Percentiles rank a stretch among this genome's conserved stretches.
Evolutionary conservation across 2,329 filamentous ascomycete species (phyloP).

Genomic region (Colletotrichum higginsianum): DNA sequence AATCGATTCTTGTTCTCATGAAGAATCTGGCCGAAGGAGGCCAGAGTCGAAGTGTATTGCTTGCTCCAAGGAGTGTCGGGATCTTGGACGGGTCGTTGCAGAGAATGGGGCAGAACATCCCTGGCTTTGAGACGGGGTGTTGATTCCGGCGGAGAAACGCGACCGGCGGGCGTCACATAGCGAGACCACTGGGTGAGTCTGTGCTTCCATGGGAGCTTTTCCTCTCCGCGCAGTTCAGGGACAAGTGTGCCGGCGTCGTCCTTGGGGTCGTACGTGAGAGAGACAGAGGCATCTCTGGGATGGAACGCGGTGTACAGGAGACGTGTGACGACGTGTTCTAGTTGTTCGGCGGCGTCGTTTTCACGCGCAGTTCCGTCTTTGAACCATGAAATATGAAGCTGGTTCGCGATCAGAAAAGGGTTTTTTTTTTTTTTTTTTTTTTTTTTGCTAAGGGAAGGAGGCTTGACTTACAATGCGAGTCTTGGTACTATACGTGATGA

Average conservation of each 20-base stretch:
- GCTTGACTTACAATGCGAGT: neutral
- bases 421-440: too few relatives aligned
- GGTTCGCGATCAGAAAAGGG: conserved; percentile 5
- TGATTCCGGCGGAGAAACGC: neutral
- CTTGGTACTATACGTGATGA: conserved; percentile 11
- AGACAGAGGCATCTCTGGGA: conserved; percentile 1
- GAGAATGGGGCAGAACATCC: conserved; percentile 9
- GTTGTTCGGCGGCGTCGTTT: conserved; percentile 28
- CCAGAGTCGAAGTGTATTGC: conserved; percentile 50
- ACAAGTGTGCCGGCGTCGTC: conserved; percentile 8
- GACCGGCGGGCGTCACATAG: conserved; percentile 42
- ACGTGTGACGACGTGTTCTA: conserved; percentile 41
- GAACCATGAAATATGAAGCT: conserved; percentile 44
- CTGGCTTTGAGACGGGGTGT: conserved; percentile 13
- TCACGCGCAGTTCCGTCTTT: conserved; percentile 12
- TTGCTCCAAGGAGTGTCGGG: conserved; percentile 17
- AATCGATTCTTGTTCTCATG: conserved; percentile 48
- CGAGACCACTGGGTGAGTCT: conserved; percentile 38
- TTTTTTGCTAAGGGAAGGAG: neutral
- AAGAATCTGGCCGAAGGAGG: conserved; percentile 68
- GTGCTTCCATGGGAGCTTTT: conserved; percentile 40
- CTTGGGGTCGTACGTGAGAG: conserved; percentile 7
- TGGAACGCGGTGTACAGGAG: conserved; percentile 35
- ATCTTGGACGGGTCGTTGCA: neutral
- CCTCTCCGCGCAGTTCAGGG: conserved; percentile 6